Percentiles rank a stretch among this genome's conserved stretches.
phyloP scores from a whole-genome alignment of 371 early-diverging fungal genomes.

The Apophysomyces sp. region DNA sequence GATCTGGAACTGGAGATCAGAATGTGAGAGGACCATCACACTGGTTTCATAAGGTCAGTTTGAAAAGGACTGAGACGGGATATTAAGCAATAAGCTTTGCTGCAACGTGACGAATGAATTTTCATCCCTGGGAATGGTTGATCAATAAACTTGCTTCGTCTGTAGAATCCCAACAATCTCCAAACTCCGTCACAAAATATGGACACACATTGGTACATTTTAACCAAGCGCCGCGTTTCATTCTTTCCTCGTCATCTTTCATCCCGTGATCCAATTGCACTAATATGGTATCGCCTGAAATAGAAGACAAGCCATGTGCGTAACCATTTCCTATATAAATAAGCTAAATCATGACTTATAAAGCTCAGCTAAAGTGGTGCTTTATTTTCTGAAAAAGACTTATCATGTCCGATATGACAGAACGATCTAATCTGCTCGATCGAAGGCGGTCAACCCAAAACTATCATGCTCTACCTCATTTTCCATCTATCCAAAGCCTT shows the following conservation, averaged over 20 bases:
- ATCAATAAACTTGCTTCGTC: no score
- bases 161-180: not conserved
- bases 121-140: no score
- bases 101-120: no score
- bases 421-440: conserved; percentile 27
- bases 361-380: not conserved
- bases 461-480: conserved; percentile 14
- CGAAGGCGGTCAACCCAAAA: conserved; percentile 19
- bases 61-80: no score
- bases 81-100: no score
- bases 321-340: not conserved
- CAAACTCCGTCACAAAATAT: not conserved
- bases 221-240: not conserved
- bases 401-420: conserved; percentile 11
- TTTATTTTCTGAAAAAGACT: no score
- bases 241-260: not conserved
- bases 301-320: not conserved
- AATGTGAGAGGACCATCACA: no score
- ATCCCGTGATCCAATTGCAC: not conserved
- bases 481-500: not conserved
- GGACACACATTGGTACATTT: not conserved
- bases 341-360: not conserved
- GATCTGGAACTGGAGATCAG: no score
- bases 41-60: no score
- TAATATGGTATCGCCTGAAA: not conserved